Conservation (phyloP, 139 green algal species). For the Auxenochlorella protothecoides region DNA sequence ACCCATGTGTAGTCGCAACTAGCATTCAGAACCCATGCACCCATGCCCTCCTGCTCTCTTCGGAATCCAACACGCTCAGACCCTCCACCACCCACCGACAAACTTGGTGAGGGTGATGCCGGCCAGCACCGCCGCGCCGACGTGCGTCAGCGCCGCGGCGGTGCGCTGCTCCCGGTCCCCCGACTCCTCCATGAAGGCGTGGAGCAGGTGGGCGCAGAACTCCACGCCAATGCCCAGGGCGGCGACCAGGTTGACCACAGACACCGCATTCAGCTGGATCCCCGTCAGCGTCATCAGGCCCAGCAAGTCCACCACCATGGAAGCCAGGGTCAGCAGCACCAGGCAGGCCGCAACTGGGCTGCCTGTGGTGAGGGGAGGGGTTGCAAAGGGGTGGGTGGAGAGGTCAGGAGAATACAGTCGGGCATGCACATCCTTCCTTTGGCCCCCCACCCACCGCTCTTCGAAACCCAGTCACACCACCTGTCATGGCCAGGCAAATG, state of each 20-base stretch:
- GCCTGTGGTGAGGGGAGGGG: slow-evolving; percentile 9
- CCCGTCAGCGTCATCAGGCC: slow-evolving; percentile 63
- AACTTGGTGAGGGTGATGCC: slow-evolving; percentile 82
- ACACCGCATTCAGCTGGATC: slow-evolving; percentile 64
- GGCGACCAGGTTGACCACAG: slow-evolving; percentile 70
- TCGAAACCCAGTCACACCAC: neutral
- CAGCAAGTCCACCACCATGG: slow-evolving; percentile 64
- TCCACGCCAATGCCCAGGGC: slow-evolving; percentile 72
- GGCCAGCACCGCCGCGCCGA: slow-evolving; percentile 60
- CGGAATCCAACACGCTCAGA: neutral
- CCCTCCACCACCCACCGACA: slow-evolving; percentile 13
- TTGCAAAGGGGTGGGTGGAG: neutral
- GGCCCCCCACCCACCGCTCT: neutral
- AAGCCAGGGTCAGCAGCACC: slow-evolving; percentile 43
- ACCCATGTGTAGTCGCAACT: no score
- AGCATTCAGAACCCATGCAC: neutral
- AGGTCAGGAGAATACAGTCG: neutral
- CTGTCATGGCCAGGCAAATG: slow-evolving; percentile 26
- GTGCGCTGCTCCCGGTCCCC: slow-evolving; percentile 27
- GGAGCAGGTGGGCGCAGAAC: slow-evolving; percentile 72
- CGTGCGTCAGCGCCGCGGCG: slow-evolving; percentile 28
- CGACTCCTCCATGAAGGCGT: slow-evolving; percentile 47
- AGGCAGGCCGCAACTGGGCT: slow-evolving; percentile 40
- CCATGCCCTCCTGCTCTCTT: no score
- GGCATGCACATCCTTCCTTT: neutral